These are phyloP conservation scores for Begonia peltatifolia DNA, from an alignment of 306 rosid species.

Conservation along the genomic window DNA sequence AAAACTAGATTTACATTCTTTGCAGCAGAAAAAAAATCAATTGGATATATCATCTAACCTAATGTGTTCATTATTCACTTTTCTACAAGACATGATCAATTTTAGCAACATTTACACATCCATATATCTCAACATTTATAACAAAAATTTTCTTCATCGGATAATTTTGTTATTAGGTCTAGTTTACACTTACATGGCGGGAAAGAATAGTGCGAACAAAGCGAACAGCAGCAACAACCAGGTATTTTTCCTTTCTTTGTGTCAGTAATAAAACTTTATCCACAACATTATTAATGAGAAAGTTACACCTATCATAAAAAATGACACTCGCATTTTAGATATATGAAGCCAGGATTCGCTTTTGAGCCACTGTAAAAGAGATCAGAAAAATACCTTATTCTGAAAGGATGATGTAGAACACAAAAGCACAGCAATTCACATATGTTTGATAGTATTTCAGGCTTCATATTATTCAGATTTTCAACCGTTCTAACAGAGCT, in stretches of 20 bases:
- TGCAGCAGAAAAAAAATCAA: too few species aligned
- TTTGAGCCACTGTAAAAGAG: constrained; percentile 11
- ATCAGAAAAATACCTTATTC: constrained; percentile 63
- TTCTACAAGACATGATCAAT: too few species aligned
- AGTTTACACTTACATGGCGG: constrained; percentile 48
- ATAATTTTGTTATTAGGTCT: neutral
- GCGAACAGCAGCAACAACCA: constrained; percentile 90
- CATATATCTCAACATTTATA: too few species aligned
- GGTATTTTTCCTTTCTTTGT: constrained; percentile 59
- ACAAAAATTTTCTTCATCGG: too few species aligned
- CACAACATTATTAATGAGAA: constrained; percentile 54
- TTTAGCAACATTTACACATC: too few species aligned
- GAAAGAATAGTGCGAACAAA: constrained; percentile 76
- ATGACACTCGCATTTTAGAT: constrained; percentile 2
- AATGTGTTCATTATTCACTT: too few species aligned
- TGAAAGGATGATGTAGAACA: constrained; percentile 86
- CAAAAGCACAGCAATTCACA: constrained; percentile 94
- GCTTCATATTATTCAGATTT: constrained; percentile 40
- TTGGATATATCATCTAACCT: too few species aligned
- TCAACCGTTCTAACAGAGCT: constrained; percentile 28
- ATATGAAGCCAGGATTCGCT: constrained; percentile 7
- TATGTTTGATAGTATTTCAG: constrained; percentile 79
- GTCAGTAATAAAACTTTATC: constrained; percentile 71
- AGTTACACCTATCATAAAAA: constrained; percentile 46
- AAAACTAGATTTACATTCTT: too few species aligned